Conservation (phyloP, 768 basidiomycete genomes). For the Suillus spraguei region DNA sequence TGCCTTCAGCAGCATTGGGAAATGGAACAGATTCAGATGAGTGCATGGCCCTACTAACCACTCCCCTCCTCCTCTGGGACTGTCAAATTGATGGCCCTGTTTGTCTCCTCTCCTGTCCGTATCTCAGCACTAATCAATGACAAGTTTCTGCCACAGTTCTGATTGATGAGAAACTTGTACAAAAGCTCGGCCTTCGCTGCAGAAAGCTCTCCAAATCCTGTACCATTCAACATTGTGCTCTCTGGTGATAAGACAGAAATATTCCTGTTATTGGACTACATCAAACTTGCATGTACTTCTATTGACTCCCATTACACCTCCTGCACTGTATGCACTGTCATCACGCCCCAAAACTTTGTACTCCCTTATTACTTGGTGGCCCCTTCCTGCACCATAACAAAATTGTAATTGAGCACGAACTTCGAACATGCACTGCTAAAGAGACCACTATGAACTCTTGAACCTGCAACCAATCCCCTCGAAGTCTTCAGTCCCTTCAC, state of each 20-base stretch:
- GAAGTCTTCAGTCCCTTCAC: no score
- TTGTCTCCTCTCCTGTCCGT: not conserved
- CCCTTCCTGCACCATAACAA: slow-evolving; percentile 38
- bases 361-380: slow-evolving; percentile 34
- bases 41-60: not conserved
- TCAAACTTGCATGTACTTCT: not conserved
- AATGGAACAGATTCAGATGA: not conserved
- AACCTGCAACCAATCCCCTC: not conserved
- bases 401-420: slow-evolving; percentile 34
- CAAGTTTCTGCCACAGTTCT: not conserved
- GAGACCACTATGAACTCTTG: not conserved
- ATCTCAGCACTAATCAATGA: not conserved
- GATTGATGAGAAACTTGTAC: not conserved
- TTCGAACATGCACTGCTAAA: not conserved
- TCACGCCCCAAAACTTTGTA: slow-evolving; percentile 28
- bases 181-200: not conserved
- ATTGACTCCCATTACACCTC: not conserved
- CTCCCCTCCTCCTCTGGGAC: not conserved
- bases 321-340: slow-evolving; percentile 19
- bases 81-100: not conserved
- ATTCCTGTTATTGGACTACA: not conserved
- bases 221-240: not conserved
- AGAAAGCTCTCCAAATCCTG: no score
- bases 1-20: not conserved
- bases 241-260: not conserved